Evolutionary conservation across 2,329 filamentous ascomycete genomes (phyloP).

Genomic region (Alternaria triticimaculans): DNA sequence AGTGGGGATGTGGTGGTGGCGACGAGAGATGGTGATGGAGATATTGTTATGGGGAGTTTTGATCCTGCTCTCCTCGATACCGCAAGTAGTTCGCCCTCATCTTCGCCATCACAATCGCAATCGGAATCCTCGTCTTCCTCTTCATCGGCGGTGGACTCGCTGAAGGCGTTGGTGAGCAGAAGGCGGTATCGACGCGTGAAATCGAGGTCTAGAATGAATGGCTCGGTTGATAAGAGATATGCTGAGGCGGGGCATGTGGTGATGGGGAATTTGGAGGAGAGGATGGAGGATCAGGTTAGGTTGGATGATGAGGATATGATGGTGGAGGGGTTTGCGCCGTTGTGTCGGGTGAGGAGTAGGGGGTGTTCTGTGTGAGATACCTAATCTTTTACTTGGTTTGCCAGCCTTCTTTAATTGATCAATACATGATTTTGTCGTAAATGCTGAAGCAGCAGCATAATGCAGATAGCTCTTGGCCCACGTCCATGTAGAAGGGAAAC

Average conservation of each 20-base stretch:
- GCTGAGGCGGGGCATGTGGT: not conserved
- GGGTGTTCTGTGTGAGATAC: not conserved
- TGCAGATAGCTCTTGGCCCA: too few species aligned
- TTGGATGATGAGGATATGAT: not conserved
- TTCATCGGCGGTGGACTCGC: not conserved
- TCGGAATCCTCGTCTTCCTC: not conserved
- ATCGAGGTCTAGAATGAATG: not conserved
- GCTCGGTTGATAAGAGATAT: not conserved
- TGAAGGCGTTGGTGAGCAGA: constrained; percentile 5
- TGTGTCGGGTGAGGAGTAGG: constrained; percentile 26
- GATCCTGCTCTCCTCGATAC: not conserved
- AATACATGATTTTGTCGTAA: too few species aligned
- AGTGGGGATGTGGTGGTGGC: fast-evolving
- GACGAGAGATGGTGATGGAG: constrained; percentile 2
- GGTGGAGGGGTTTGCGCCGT: constrained; percentile 17
- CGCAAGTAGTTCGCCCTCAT: not conserved
- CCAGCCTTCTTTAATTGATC: too few species aligned
- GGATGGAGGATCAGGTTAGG: constrained; percentile 5
- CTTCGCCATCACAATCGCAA: not conserved
- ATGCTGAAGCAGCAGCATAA: too few species aligned
- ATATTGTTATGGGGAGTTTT: constrained; percentile 4
- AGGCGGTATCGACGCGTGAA: constrained; percentile 5
- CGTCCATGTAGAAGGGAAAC: too few species aligned
- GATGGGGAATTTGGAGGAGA: not conserved
- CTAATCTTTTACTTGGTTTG: too few species aligned